Base-by-base conservation (phyloP, 2,329 filamentous ascomycete genomes). In the Fusarium vanettenii region DNA sequence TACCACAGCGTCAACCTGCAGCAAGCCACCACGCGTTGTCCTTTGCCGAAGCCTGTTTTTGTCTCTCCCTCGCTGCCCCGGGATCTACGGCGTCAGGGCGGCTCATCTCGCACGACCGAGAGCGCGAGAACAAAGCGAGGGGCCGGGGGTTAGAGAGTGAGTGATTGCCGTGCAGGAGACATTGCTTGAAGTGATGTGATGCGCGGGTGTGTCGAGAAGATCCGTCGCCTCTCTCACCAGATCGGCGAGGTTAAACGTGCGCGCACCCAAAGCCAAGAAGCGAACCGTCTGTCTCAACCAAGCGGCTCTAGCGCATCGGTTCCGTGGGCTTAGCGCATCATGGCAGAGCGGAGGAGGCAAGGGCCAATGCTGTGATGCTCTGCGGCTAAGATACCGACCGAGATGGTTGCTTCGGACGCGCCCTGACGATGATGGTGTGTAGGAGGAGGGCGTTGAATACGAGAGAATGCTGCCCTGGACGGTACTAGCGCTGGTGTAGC, bases 381-480 rank as follows among this genome's bases (percentile, higher is more conserved):
- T 57, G 67, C 68, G 55, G 55, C 35, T 57, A 71, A 67, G 72
- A 64, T 73, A 41, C 48, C 59, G 60, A 41, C 52, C 59, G 39
- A 66, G 56, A 72, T 60, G 35, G 60, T 61, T 74, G 64, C 71
- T 60, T 72, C 59, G 48, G 71, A 25, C 22, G 57, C 35, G 56
- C 25, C 10, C 27, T 55, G 64, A n/a, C 16, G 48, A 52, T 52
- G 25, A 48, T 75, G 72, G 72, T 73, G 73, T 75, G 69, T 55
- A 67, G 66, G 11, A 50, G 29, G 61, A 68, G 45, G 76, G 69
- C 66, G 63, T 70, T 77, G 76, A 77, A 78, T 78, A 78, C 76
- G 76, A 78, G 76, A 64, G 62, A 71, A 70, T 78, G 74, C 52
- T 73, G 66, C 65, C 48, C 55, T 69, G 45, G 62, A 61, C 3